A percentile compares a stretch with the other conserved stretches of the same genome.
These are phyloP conservation scores for Globisporangium radiosum DNA, from an alignment of 352 stramenopile species.

Conservation along the genomic window DNA sequence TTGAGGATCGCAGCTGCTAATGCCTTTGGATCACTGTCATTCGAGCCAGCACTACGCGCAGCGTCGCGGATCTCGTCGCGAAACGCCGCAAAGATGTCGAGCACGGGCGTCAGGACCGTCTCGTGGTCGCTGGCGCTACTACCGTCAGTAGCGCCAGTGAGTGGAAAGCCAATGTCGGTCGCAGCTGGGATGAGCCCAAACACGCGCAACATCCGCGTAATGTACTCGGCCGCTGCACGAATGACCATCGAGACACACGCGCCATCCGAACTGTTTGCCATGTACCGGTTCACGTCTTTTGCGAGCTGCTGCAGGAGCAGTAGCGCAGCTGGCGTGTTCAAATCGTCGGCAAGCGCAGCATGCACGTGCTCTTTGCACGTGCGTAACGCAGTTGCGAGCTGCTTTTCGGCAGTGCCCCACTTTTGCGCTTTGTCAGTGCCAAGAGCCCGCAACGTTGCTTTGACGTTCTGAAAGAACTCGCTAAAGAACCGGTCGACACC, in stretches of 20 bases:
- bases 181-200: constrained; percentile 76
- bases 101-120: constrained; percentile 71
- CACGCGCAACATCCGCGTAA: constrained; percentile 81
- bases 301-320: constrained; percentile 67
- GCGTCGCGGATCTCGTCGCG: constrained; percentile 75
- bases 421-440: constrained; percentile 76
- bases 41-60: constrained; percentile 26
- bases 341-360: constrained; percentile 80
- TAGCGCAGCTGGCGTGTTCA: constrained; percentile 87
- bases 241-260: constrained; percentile 65
- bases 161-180: constrained; percentile 76
- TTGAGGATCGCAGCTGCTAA: constrained; percentile 67
- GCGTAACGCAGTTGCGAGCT: constrained; percentile 55
- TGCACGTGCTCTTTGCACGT: constrained; percentile 80
- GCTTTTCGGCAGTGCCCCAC: constrained; percentile 70
- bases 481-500: constrained; percentile 88
- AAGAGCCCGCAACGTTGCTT: constrained; percentile 74
- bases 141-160: constrained; percentile 29
- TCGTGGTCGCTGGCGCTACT: constrained; percentile 49
- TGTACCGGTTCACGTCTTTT: constrained; percentile 82
- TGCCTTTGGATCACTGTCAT: constrained; percentile 33
- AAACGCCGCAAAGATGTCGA: constrained; percentile 90
- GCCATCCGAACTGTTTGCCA: constrained; percentile 13
- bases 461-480: constrained; percentile 94
- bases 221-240: constrained; percentile 77